phyloP scores from a whole-genome alignment of 2,329 filamentous ascomycete genomes.

The Cladorrhinum sp. region DNA sequence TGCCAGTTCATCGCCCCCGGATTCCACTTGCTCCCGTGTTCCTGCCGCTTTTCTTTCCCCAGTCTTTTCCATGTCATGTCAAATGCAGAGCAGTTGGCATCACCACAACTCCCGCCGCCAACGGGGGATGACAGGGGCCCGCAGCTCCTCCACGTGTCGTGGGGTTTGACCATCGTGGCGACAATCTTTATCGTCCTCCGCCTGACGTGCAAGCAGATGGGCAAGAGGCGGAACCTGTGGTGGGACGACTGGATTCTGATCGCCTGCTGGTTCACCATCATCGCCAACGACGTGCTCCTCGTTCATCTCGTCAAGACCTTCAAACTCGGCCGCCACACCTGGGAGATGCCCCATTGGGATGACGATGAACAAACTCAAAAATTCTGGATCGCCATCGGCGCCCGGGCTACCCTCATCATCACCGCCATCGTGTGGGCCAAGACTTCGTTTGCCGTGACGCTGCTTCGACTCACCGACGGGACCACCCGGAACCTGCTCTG shows the following conservation, averaged over 20 bases:
- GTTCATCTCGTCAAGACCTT: conserved; percentile 19
- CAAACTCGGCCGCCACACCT: conserved; percentile 17
- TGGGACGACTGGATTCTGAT: conserved; percentile 28
- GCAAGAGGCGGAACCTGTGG: conserved; percentile 22
- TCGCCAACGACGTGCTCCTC: not conserved
- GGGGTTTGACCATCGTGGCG: conserved; percentile 21
- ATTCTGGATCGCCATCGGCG: conserved; percentile 27
- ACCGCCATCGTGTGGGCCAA: conserved; percentile 36
- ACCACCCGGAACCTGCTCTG: conserved; percentile 31
- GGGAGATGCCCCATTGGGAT: conserved; percentile 21
- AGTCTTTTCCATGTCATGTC: not conserved
- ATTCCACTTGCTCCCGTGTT: too few species aligned
- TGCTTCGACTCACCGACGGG: conserved; percentile 32
- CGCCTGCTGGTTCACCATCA: not conserved
- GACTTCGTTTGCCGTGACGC: conserved; percentile 38
- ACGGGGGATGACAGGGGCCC: conserved; percentile 19
- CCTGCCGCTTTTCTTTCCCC: not conserved
- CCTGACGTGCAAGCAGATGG: conserved; percentile 22
- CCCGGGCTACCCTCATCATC: conserved; percentile 32
- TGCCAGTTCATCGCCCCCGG: too few species aligned
- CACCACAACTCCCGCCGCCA: not conserved
- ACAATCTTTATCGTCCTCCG: conserved; percentile 22
- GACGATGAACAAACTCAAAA: conserved; percentile 2
- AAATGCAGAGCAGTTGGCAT: not conserved
- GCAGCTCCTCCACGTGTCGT: conserved; percentile 24